A percentile compares a stretch with the other conserved stretches of the same genome.
Evolutionary conservation across 108 stramenopile species (phyloP).

Genomic region (Aurantiochytrium sp.): DNA sequence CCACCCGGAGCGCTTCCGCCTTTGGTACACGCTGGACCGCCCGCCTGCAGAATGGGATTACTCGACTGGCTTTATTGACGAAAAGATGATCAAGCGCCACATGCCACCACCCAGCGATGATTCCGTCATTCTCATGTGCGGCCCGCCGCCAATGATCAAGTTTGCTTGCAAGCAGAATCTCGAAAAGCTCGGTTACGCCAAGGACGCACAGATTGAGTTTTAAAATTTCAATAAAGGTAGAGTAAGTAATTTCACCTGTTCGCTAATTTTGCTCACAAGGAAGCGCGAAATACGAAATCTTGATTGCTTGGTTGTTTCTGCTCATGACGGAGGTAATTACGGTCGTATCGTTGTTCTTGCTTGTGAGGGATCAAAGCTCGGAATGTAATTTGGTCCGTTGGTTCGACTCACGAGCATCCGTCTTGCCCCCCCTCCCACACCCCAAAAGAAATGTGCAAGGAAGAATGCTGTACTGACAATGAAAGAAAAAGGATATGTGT

Average conservation of each 20-base stretch:
- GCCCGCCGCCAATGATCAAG: conserved; percentile 92
- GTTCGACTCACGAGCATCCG: no score
- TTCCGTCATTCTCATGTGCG: conserved; percentile 85
- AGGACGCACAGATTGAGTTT: neutral
- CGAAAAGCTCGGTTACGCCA: conserved; percentile 23
- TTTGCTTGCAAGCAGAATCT: conserved; percentile 39
- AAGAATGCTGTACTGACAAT: no score
- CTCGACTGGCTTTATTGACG: conserved; percentile 79
- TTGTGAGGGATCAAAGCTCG: no score
- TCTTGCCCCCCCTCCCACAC: no score
- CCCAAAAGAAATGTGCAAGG: no score
- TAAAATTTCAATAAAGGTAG: neutral
- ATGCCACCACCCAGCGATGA: conserved; percentile 61
- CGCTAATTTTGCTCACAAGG: neutral
- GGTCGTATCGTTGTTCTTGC: no score
- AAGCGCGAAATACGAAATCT: no score
- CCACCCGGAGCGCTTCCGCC: conserved; percentile 72
- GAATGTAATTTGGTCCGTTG: no score
- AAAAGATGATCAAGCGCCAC: conserved; percentile 63
- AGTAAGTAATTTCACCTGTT: neutral
- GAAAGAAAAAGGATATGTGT: no score
- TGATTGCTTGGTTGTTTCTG: no score
- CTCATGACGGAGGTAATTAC: no score
- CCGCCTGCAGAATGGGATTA: conserved; percentile 26
- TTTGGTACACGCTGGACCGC: conserved; percentile 75